Evolutionary conservation across 2,329 filamentous ascomycete species (phyloP).

Genomic region (Curvularia spicifera): DNA sequence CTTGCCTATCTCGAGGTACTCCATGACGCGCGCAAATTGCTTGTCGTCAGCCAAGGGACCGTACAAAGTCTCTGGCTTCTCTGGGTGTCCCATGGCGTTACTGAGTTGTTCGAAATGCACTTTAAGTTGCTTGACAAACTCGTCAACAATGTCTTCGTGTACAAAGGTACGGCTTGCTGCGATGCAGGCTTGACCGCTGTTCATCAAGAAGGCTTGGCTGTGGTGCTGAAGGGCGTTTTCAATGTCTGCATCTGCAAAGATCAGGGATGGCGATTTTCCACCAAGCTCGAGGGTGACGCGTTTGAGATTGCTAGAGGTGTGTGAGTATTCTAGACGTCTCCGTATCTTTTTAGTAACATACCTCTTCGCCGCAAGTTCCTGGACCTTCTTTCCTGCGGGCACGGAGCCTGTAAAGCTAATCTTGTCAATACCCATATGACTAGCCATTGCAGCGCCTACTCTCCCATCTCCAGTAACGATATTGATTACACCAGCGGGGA

Average conservation of each 20-base stretch:
- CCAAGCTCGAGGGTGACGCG: constrained; percentile 56
- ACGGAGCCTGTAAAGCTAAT: constrained; percentile 52
- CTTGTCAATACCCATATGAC: constrained; percentile 53
- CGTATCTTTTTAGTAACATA: neutral
- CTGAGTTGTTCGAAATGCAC: constrained; percentile 31
- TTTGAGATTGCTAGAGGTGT: constrained; percentile 51
- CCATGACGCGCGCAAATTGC: constrained; percentile 38
- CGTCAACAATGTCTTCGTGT: constrained; percentile 37
- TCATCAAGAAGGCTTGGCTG: constrained; percentile 52
- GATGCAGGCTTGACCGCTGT: constrained; percentile 64
- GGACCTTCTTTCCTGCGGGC: constrained; percentile 48
- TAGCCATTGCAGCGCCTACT: constrained; percentile 46
- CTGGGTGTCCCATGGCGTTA: constrained; percentile 22
- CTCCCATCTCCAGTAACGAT: constrained; percentile 39
- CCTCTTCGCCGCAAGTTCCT: constrained; percentile 41
- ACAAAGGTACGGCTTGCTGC: constrained; percentile 60
- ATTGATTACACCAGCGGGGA: constrained; percentile 53
- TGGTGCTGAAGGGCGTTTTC: constrained; percentile 49
- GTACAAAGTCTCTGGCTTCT: constrained; percentile 29
- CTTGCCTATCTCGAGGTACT: constrained; percentile 35
- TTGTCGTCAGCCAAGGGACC: constrained; percentile 39
- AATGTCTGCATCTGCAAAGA: constrained; percentile 57
- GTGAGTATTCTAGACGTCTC: constrained; percentile 27
- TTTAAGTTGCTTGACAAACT: constrained; percentile 40
- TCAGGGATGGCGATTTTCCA: constrained; percentile 55